Base-by-base conservation (phyloP, 495 filamentous ascomycete genomes). In the Hypoxylon subgilvum region DNA sequence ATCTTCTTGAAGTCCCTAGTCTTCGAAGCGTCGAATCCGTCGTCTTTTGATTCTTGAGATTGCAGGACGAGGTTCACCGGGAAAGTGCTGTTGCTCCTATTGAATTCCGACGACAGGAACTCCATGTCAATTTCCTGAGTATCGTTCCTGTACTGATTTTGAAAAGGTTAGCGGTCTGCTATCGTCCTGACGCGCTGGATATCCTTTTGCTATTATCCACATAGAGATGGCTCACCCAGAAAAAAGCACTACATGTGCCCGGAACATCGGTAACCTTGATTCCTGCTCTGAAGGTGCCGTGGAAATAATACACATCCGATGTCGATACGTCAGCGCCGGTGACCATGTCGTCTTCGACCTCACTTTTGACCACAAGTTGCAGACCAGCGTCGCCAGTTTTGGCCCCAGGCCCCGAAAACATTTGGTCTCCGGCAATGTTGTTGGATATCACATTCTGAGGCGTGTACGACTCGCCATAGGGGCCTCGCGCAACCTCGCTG, bases 71-170 rank as follows among this genome's bases (percentile, higher is more conserved):
- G 81, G 64, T 91, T 89, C 22, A 92, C 73, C 0, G 84, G 85
- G 50, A 76, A 81, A 16, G 70, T 73, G 28, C 57, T 69, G 21
- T 79, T 76, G 17, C 43, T 44, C 21, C 58, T 39, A 52, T 82
- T 74, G 57, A 85, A 85, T 44, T 89, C 76, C 4, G 74, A 68
- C 18, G 85, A 86, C 12, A 91, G 78, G 66, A 88, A 85, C 55
- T 91, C 88, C 69, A 92, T 83, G 68, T 92, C 88, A 55, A 91
- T 89, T 60, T 92, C 88, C 68, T 89, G 86, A 3, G 85, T 86
- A 68, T 92, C 83, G 67, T 91, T 88, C 68, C 80, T 80, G 72
- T 88, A 92, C 86, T 88, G 28, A 36, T 42, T 25, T 14, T 44
- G 45, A 65, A 8, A 22, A 36, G 16, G 44, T 56, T 38, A 46